A percentile compares a stretch with the other conserved stretches of the same genome.
These are phyloP conservation scores for Cryomyces antarcticus DNA, from an alignment of 495 filamentous ascomycete species.

Conservation along the genomic window DNA sequence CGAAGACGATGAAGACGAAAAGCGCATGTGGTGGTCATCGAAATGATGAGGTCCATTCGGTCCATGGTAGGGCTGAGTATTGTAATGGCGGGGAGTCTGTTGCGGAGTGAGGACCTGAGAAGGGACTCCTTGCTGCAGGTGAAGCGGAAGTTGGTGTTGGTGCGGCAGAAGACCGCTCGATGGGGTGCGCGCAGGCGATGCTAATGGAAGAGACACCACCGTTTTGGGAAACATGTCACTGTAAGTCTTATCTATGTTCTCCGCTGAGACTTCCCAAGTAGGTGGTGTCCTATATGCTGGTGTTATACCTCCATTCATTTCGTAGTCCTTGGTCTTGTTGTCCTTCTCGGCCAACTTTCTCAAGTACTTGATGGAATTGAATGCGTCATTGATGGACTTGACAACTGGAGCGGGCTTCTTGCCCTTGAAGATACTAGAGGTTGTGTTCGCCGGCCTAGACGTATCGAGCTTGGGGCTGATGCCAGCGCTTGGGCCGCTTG, in stretches of 20 bases:
- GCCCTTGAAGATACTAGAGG: constrained; percentile 28
- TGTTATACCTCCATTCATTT: constrained; percentile 53
- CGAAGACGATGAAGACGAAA: constrained; percentile 58
- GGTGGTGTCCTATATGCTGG: constrained; percentile 60
- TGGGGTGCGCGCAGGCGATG: constrained; percentile 46
- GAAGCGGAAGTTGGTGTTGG: constrained; percentile 50
- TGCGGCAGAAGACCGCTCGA: constrained; percentile 46
- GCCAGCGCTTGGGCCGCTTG: constrained; percentile 31
- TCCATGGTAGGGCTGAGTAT: constrained; percentile 14
- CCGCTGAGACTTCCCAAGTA: constrained; percentile 48
- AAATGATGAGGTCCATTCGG: constrained; percentile 40
- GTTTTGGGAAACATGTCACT: constrained; percentile 54
- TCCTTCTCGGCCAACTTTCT: constrained; percentile 31
- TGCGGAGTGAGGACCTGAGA: constrained; percentile 12
- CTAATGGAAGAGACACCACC: constrained; percentile 27
- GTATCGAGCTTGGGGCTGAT: constrained; percentile 42
- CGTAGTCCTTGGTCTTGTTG: constrained; percentile 26
- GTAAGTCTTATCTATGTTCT: constrained; percentile 48
- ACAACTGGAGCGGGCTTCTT: constrained; percentile 36
- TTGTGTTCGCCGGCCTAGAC: constrained; percentile 5
- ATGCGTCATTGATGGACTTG: constrained; percentile 43
- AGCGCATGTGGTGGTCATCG: constrained; percentile 72
- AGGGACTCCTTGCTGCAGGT: constrained; percentile 18
- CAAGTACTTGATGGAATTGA: constrained; percentile 59
- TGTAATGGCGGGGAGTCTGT: constrained; percentile 14